Evolutionary conservation across 106 monocot species (phyloP), one percentile per base, ranked within the genome.

Genomic region (Hemerocallis citrina): DNA sequence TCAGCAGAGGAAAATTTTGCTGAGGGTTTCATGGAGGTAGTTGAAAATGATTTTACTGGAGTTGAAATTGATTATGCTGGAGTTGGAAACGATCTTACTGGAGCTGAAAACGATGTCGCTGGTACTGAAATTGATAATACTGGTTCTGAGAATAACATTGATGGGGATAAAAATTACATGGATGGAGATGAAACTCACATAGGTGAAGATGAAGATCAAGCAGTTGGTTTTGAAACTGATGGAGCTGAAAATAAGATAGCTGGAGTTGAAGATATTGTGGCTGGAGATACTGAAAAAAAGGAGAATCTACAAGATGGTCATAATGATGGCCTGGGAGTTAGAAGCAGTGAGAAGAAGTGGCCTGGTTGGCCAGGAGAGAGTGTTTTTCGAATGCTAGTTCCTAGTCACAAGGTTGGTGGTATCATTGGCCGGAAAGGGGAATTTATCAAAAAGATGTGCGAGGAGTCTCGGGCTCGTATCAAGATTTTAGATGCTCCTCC

Each of bases 361-460:
- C 80, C 86, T 40, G 94, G 94, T 41, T 95, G 94, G 94, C 94
- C 94, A 45, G 94, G 94, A 47, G 83, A 95, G 36, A 95, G 68
- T 70, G 86, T 89, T 62, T 95, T 95, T 27, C 76, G 94, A 23
- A 78, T 95, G 48, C 49, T 95, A 24, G 82, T 95, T 66, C 94
- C 94, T 58, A 51, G 70, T 9, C 78, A 83, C 21, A 95, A 90
- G 57, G 86, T 95, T 23, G 94, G 94, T 38, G 81, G 77, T 43
- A 68, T 95, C 49, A 95, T 95, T 76, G 94, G 94, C 3, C 79
- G 81, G 10, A 95, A 95, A 68, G 94, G 94, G 32, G 94, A 95
- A 56, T 76, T 45, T 37, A 90, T 95, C 16, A 95, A 95, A 34
- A 89, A 71, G 68, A 95, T 90, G 71, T 89, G 89, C 23, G 89